Evolutionary conservation across 495 filamentous ascomycete genomes (phyloP).

Genomic region (Amorphotheca resinae): DNA sequence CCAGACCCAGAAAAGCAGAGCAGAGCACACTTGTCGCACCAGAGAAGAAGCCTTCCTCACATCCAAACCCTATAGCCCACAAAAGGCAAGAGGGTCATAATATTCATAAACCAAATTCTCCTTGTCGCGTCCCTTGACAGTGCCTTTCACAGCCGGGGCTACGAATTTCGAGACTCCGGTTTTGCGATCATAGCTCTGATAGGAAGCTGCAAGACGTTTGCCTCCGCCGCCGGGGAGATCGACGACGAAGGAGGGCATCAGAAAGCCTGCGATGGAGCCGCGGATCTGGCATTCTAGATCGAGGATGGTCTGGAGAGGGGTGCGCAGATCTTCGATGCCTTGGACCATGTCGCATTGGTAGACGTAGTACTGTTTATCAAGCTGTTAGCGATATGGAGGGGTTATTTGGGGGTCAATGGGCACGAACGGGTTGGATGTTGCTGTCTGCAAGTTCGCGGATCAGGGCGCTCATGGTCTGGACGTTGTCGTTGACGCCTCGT

Average conservation of each 20-base stretch:
- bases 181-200: constrained; percentile 30
- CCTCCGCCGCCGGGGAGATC: constrained; percentile 49
- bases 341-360: constrained; percentile 39
- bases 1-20: constrained; percentile 21
- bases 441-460: constrained; percentile 40
- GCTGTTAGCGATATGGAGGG: constrained; percentile 5
- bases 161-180: constrained; percentile 39
- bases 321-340: constrained; percentile 46
- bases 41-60: too few species aligned
- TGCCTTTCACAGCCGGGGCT: constrained; percentile 38
- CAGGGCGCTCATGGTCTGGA: constrained; percentile 36
- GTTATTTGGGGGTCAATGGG: background rate
- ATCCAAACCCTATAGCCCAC: background rate
- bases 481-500: constrained; percentile 41
- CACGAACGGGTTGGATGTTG: constrained; percentile 39
- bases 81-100: constrained; percentile 32
- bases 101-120: constrained; percentile 41
- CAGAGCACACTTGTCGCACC: constrained; percentile 14
- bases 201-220: constrained; percentile 41
- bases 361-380: constrained; percentile 9
- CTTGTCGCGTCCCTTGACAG: too few species aligned
- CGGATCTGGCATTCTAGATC: constrained; percentile 40
- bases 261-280: constrained; percentile 46
- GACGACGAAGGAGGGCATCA: constrained; percentile 46
- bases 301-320: constrained; percentile 42